Evolutionary conservation across 352 stramenopile species (phyloP), one percentile per base, ranked within the genome.

Genomic region (Phytophthora meadii): DNA sequence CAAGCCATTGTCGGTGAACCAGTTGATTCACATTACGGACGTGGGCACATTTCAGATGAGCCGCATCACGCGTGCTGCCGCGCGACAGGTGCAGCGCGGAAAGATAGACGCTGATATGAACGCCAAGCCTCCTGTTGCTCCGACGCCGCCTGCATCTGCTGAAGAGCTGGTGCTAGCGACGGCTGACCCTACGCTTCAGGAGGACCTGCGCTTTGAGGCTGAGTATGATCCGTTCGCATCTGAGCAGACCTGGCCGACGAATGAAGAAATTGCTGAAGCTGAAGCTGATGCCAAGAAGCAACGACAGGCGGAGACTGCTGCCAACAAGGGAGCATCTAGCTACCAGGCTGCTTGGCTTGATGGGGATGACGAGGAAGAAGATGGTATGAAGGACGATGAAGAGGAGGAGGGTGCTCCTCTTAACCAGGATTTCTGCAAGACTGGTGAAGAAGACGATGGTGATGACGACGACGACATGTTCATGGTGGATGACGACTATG

Each of bases 241-340:
- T 14, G 98, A 99, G 64, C 98, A 99, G 81, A 99, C 98, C 57
- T 98, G 94, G 94, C 94, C 94, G 2, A 98, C 93, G 11, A 85
- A 98, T 48, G 95, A 99, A 61, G 97, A 98, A 54, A 90, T 98
- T 50, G 93, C 94, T 28, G 92, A 98, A 37, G 90, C 88, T 9
- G 88, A 86, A 63, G 56, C 72, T 10, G 74, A 85, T 30, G 71
- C 76, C 5, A 89, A 97, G 63, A 81, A 87, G 30, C 74, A 88
- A 52, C 83, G 83, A 30, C 67, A 87, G 59, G 54, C 47, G 7
- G 65, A 77, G 5, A 63, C 53, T 53, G 68, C 81, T 53, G 58
- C 72, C 32, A 65, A 46, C 25, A 84, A 87, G 42, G 87, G 87
- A 24, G 92, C 90, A 77, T 98, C 92, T 11, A 89, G 96, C 67